These are phyloP conservation scores for Xylaria sp. DNA, from an alignment of 495 filamentous ascomycete genomes.

Conservation along the genomic window DNA sequence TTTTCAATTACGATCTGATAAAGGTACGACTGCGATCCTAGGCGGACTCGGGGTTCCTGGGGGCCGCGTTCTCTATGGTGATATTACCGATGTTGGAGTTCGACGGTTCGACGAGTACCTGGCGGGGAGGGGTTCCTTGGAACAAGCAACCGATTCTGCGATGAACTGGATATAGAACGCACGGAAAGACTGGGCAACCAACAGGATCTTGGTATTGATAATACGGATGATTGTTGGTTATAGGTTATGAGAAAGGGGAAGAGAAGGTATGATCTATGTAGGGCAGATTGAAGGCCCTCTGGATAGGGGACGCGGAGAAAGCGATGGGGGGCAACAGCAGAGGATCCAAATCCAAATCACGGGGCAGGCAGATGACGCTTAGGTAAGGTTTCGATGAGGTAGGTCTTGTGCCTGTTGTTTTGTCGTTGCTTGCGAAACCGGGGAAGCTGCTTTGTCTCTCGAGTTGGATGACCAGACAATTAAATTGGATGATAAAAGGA, in stretches of 20 bases:
- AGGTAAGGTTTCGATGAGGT: slow-evolving; percentile 36
- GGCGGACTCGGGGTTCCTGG: background rate
- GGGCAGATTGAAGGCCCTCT: background rate
- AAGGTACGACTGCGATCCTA: background rate
- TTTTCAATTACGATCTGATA: background rate
- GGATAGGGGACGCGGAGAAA: slow-evolving; percentile 4
- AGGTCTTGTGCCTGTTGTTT: slow-evolving; percentile 33
- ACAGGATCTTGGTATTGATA: background rate
- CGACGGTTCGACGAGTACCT: background rate
- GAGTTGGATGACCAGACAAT: background rate
- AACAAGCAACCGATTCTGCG: background rate
- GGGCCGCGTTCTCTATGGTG: background rate
- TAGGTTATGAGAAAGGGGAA: slow-evolving; percentile 12
- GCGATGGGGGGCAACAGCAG: slow-evolving; percentile 25
- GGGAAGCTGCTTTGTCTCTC: slow-evolving; percentile 18
- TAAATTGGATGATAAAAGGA: slow-evolving; percentile 12
- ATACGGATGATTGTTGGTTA: slow-evolving; percentile 1
- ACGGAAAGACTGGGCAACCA: background rate
- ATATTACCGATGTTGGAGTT: background rate
- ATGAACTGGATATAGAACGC: background rate
- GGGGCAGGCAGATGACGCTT: slow-evolving; percentile 34
- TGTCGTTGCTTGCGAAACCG: slow-evolving; percentile 27
- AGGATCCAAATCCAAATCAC: slow-evolving; percentile 30
- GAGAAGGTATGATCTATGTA: slow-evolving; percentile 28
- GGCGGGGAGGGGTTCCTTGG: background rate